A percentile compares a stretch with the other conserved stretches of the same genome.
These are phyloP conservation scores for Proliferodiscus dingleyae DNA, from an alignment of 2,329 filamentous ascomycete species.

Conservation along the genomic window DNA sequence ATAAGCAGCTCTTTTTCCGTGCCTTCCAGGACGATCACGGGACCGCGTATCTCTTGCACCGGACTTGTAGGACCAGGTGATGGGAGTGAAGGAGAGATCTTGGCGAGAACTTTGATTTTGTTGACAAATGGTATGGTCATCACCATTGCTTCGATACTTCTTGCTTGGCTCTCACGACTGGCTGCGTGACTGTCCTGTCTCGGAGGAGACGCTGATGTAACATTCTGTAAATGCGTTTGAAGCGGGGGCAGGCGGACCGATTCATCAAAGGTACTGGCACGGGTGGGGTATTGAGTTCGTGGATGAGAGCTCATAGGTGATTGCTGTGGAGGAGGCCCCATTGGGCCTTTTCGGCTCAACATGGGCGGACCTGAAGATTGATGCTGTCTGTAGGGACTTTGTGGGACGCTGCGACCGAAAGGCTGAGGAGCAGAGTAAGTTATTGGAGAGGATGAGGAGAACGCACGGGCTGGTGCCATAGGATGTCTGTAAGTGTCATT, in stretches of 20 bases:
- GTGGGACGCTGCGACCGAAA: slow-evolving; percentile 21
- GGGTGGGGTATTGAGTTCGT: slow-evolving; percentile 23
- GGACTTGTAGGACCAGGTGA: slow-evolving; percentile 33
- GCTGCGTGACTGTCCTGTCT: slow-evolving; percentile 29
- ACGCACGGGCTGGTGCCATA: slow-evolving; percentile 37
- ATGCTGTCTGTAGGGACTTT: slow-evolving; percentile 36
- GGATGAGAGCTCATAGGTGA: slow-evolving; percentile 25
- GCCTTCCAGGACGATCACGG: slow-evolving; percentile 80
- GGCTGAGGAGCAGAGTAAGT: slow-evolving; percentile 25
- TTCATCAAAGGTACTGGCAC: slow-evolving; percentile 27
- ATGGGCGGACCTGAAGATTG: slow-evolving; percentile 22
- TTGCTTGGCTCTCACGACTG: slow-evolving; percentile 35
- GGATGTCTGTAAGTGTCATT: slow-evolving; percentile 48
- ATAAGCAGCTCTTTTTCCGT: slow-evolving; percentile 47
- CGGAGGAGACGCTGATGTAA: slow-evolving; percentile 34
- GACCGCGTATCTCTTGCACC: slow-evolving; percentile 54
- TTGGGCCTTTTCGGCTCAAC: slow-evolving; percentile 20
- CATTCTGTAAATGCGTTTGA: slow-evolving; percentile 32
- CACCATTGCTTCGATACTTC: slow-evolving; percentile 61
- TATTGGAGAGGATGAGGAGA: slow-evolving; percentile 36
- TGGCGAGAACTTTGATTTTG: slow-evolving; percentile 72
- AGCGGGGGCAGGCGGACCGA: slow-evolving; percentile 33
- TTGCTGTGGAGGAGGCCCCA: slow-evolving; percentile 28
- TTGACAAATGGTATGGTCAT: slow-evolving; percentile 69
- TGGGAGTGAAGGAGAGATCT: slow-evolving; percentile 66